phyloP scores from a whole-genome alignment of 768 basidiomycete genomes.

The Roridomyces roridus region DNA sequence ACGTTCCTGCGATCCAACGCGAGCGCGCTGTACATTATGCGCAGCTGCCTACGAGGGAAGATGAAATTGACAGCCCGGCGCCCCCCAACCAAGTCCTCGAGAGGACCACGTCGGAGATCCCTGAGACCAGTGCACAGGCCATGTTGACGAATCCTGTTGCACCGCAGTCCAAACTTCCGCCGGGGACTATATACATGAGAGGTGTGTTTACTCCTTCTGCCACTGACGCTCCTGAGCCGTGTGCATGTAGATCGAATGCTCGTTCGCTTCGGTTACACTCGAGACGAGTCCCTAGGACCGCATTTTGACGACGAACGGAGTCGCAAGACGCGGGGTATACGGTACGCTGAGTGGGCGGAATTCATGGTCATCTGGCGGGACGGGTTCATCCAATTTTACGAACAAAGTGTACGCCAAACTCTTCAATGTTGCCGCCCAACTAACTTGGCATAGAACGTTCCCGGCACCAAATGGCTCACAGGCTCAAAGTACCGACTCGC shows the following conservation, averaged over 20 bases:
- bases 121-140: slow-evolving; percentile 71
- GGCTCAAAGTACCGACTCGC: slow-evolving; percentile 77
- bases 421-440: no score
- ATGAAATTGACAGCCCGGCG: slow-evolving; percentile 37
- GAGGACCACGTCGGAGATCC: slow-evolving; percentile 60
- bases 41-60: slow-evolving; percentile 25
- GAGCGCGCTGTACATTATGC: slow-evolving; percentile 48
- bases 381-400: slow-evolving; percentile 81
- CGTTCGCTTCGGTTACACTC: slow-evolving; percentile 73
- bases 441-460: slow-evolving; percentile 50
- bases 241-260: slow-evolving; percentile 84
- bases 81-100: slow-evolving; percentile 72
- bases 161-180: slow-evolving; percentile 30
- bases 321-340: slow-evolving; percentile 64
- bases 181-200: slow-evolving; percentile 72
- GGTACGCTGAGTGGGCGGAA: slow-evolving; percentile 77
- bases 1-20: slow-evolving; percentile 27
- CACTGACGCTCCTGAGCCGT: slow-evolving; percentile 6
- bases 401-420: slow-evolving; percentile 90
- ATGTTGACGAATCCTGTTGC: slow-evolving; percentile 37
- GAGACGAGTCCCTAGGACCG: slow-evolving; percentile 51
- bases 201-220: slow-evolving; percentile 51
- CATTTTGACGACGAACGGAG: slow-evolving; percentile 73
- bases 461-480: slow-evolving; percentile 68
- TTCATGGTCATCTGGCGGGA: slow-evolving; percentile 87